Base-by-base conservation (phyloP, 345 rosid genomes). In the Pistacia vera region DNA sequence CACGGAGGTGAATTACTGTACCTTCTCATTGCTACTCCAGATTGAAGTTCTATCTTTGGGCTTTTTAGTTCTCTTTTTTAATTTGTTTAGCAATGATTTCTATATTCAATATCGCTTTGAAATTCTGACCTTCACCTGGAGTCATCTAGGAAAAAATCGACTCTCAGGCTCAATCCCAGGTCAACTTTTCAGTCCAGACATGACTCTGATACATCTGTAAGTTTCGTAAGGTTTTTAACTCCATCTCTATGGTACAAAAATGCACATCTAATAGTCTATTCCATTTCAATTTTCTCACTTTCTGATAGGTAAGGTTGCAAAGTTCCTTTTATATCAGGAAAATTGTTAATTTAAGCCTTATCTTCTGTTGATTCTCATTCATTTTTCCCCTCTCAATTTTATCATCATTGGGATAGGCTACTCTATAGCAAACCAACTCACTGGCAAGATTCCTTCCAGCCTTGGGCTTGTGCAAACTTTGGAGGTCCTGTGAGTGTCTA, bases 151-250 rank as follows among this genome's bases (percentile, higher is more conserved):
- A 66, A 56, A 77, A 60, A 94, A 94, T 78, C 84, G 63, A 74
- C 91, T 94, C 60, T 76, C 90, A 0, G 97, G 95, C 18, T 18
- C 28, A 7, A 81, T 94, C 75, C 91, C 98, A 41, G 12, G 79
- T 5, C 4, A 63, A 64, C 92, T 94, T 62, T 92, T 94, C 86
- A 90, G 81, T 75, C 81, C 95, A 25, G 36, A 70, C 8, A 92
- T 94, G 98, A 51, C 48, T 44, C 84, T 94, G 68, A 79, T 85
- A 82, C 97, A 92, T 30, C 33, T 92, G 98, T 94, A 88, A 88
- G 94, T 54, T 76, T 68, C 55, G 78, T 61, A 62, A 18, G 13
- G 33, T 33, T 70, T 66, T 58, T 38, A 63, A 4, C 4, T 56
- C 4, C 4, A 4, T 13, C 20, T 13, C 60, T 56, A 11, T 11